These are phyloP conservation scores for Podospora appendiculata DNA, from an alignment of 495 filamentous ascomycete genomes.

Conservation along the genomic window DNA sequence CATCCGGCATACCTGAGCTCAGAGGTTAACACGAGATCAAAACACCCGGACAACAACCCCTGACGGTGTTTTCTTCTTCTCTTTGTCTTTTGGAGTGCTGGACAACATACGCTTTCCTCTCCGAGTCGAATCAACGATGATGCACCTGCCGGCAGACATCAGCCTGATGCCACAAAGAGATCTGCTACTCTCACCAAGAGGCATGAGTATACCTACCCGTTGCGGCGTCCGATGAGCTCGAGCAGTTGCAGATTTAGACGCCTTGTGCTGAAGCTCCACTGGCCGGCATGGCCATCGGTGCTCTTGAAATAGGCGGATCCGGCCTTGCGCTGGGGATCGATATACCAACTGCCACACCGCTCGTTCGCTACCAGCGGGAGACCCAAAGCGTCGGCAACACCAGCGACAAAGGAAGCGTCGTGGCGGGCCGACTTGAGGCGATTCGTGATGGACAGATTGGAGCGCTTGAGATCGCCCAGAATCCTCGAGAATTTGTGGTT, in stretches of 20 bases:
- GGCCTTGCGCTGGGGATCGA: constrained; percentile 54
- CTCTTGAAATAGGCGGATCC: constrained; percentile 92
- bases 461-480: constrained; percentile 55
- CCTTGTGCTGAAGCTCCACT: constrained; percentile 82
- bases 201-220: constrained; percentile 46
- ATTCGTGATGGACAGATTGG: constrained; percentile 71
- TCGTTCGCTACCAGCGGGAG: constrained; percentile 92
- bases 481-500: constrained; percentile 46
- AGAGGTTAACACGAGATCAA: too few species aligned
- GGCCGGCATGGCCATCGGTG: constrained; percentile 85
- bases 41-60: too few species aligned
- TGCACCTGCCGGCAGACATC: constrained; percentile 47
- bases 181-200: not conserved
- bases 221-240: constrained; percentile 46
- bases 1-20: constrained; percentile 72
- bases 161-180: not conserved
- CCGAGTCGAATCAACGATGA: constrained; percentile 93
- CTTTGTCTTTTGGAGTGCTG: not conserved
- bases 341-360: constrained; percentile 94
- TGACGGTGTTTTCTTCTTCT: not conserved
- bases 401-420: constrained; percentile 59
- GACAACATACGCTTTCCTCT: constrained; percentile 63
- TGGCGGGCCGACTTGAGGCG: constrained; percentile 64
- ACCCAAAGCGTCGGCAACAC: constrained; percentile 38
- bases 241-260: constrained; percentile 80